Conservation (phyloP, 2,329 filamentous ascomycete genomes). For the Coleophoma crateriformis region DNA sequence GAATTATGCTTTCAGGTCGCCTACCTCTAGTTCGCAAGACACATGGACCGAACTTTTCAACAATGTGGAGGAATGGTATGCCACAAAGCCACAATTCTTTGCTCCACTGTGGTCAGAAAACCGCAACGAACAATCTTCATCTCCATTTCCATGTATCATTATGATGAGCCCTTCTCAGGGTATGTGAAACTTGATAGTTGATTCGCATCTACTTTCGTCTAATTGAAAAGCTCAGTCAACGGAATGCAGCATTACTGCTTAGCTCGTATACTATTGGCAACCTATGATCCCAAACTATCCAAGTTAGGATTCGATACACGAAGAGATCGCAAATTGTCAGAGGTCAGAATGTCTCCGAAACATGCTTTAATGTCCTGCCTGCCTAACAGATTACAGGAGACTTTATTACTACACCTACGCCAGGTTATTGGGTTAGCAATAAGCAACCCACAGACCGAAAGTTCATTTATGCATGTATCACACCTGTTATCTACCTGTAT, state of each 20-base stretch:
- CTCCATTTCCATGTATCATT: background rate
- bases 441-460: background rate
- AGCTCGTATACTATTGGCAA: background rate
- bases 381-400: background rate
- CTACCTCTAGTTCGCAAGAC: background rate
- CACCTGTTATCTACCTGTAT: background rate
- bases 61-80: background rate
- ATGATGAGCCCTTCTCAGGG: background rate
- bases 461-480: constrained; percentile 1
- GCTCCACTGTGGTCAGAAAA: background rate
- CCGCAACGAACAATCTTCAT: background rate
- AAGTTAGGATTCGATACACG: background rate
- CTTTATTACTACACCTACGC: background rate
- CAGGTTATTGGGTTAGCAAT: background rate
- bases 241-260: constrained; percentile 1
- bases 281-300: background rate
- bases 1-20: background rate
- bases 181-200: background rate
- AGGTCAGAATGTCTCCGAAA: background rate
- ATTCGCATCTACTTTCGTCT: background rate
- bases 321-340: background rate
- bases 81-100: background rate
- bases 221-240: background rate
- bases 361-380: background rate
- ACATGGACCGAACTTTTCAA: background rate